Evolutionary conservation across 192 early-diverging fungal genomes (phyloP).

Genomic region (Umbelopsis sp.): DNA sequence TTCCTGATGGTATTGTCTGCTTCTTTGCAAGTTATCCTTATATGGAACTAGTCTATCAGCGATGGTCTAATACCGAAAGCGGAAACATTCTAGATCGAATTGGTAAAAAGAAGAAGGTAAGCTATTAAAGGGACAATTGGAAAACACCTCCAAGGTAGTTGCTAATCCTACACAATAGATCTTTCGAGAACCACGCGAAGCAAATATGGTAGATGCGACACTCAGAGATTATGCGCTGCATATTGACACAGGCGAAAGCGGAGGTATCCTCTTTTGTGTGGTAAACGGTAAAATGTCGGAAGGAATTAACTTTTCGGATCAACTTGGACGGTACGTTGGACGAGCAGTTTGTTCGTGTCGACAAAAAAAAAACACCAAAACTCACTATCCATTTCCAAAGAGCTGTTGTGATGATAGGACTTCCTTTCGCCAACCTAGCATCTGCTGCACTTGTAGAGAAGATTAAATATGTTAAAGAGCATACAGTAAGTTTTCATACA

Average conservation of each 20-base stretch:
- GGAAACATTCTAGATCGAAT: conserved; percentile 52
- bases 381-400: conserved; percentile 37
- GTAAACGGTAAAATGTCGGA: conserved; percentile 92
- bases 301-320: conserved; percentile 91
- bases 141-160: conserved; percentile 14
- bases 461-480: conserved; percentile 56
- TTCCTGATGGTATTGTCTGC: conserved; percentile 84
- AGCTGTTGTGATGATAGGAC: conserved; percentile 84
- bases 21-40: conserved; percentile 87
- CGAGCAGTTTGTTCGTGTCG: not conserved
- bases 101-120: conserved; percentile 60
- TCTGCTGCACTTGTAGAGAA: conserved; percentile 80
- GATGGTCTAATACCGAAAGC: conserved; percentile 49
- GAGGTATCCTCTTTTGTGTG: conserved; percentile 86
- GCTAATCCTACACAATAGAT: conserved; percentile 45
- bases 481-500: conserved; percentile 18
- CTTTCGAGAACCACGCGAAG: conserved; percentile 69
- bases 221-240: conserved; percentile 61
- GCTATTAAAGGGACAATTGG: not conserved
- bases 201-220: conserved; percentile 53
- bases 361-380: not conserved
- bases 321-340: conserved; percentile 59
- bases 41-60: conserved; percentile 59
- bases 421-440: conserved; percentile 81
- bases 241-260: conserved; percentile 42